phyloP scores from a whole-genome alignment of 2,329 filamentous ascomycete species.

The Epichloe brachyelytri region DNA sequence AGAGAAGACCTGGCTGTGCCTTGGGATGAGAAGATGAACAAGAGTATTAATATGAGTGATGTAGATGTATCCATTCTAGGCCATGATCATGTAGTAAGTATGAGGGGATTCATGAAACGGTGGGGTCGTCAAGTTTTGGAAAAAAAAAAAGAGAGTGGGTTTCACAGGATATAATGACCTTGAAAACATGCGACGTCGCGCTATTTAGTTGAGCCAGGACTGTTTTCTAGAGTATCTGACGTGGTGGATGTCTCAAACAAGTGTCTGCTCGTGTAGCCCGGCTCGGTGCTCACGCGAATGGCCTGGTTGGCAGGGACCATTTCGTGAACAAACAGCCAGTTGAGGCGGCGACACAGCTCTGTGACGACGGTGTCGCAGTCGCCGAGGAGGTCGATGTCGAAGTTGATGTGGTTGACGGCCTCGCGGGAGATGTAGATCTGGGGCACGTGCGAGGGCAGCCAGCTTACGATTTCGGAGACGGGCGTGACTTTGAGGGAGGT shows the following conservation, averaged over 20 bases:
- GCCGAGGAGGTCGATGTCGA: slow-evolving; percentile 92
- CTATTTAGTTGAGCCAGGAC: neutral
- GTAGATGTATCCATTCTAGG: too few relatives aligned
- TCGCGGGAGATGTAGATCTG: slow-evolving; percentile 84
- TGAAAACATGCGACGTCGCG: too few relatives aligned
- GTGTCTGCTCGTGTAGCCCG: slow-evolving; percentile 24
- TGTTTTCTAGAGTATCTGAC: too few relatives aligned
- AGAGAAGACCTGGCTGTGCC: too few relatives aligned
- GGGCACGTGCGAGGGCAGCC: slow-evolving; percentile 64
- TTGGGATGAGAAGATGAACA: too few relatives aligned
- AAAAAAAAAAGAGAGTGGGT: too few relatives aligned
- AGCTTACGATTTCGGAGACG: slow-evolving; percentile 80
- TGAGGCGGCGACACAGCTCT: slow-evolving; percentile 69
- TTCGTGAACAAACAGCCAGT: slow-evolving; percentile 69
- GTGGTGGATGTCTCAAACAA: slow-evolving; percentile 16
- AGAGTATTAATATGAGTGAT: too few relatives aligned
- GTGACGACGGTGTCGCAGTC: slow-evolving; percentile 85
- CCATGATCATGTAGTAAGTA: too few relatives aligned
- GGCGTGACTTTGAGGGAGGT: slow-evolving; percentile 93
- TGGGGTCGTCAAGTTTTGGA: too few relatives aligned
- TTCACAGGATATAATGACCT: too few relatives aligned
- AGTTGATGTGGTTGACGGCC: slow-evolving; percentile 79
- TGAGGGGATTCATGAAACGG: too few relatives aligned
- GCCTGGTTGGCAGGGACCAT: slow-evolving; percentile 63
- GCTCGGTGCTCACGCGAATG: slow-evolving; percentile 37